phyloP scores from a whole-genome alignment of 2,329 filamentous ascomycete genomes.

The Verticillium klebahnii region DNA sequence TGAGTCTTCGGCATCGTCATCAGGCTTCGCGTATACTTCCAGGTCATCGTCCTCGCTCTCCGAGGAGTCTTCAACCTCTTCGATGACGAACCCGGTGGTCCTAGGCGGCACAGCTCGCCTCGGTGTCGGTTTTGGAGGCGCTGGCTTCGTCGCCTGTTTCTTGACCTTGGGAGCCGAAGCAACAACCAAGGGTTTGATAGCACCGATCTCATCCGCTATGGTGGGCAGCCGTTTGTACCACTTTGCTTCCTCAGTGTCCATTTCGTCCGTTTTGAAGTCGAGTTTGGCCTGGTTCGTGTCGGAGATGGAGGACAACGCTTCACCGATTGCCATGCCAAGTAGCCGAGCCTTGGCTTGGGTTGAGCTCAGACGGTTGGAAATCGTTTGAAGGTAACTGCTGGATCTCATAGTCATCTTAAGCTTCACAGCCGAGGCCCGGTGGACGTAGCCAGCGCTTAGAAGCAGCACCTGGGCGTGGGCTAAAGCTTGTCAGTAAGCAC shows the following conservation, averaged over 20 bases:
- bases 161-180: conserved; percentile 12
- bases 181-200: conserved; percentile 44
- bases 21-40: conserved; percentile 75
- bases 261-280: conserved; percentile 80
- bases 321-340: conserved; percentile 83
- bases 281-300: conserved; percentile 68
- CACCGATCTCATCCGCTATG: conserved; percentile 59
- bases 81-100: conserved; percentile 48
- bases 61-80: conserved; percentile 60
- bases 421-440: conserved; percentile 60
- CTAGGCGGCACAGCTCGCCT: conserved; percentile 20
- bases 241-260: conserved; percentile 63
- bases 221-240: conserved; percentile 68
- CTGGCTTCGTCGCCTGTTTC: conserved; percentile 7
- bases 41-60: conserved; percentile 64
- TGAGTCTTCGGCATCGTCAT: conserved; percentile 84
- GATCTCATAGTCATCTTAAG: conserved; percentile 67
- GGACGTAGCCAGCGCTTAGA: conserved; percentile 70
- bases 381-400: conserved; percentile 65
- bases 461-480: conserved; percentile 77
- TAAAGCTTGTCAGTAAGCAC: conserved; percentile 26
- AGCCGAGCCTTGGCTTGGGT: conserved; percentile 73
- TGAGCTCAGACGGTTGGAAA: conserved; percentile 80
- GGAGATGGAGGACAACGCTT: conserved; percentile 59
- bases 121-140: conserved; percentile 17